Percentiles rank a stretch among this genome's conserved stretches.
Evolutionary conservation across 2,329 filamentous ascomycete genomes (phyloP).

Genomic region (Fusarium sp.): DNA sequence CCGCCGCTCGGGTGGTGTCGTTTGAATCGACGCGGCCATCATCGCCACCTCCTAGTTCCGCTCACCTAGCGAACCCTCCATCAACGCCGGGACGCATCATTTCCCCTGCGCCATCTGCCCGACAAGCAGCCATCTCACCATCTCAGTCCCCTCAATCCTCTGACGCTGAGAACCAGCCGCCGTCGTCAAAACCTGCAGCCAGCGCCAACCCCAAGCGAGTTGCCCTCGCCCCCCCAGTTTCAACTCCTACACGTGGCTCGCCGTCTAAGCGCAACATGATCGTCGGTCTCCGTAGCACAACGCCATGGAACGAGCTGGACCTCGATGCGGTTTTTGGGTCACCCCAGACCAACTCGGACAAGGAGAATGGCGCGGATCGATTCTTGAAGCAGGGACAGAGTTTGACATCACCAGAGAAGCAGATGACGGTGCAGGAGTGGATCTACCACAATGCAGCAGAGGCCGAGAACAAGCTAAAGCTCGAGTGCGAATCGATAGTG

Average conservation of each 20-base stretch:
- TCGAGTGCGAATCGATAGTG: slow-evolving; percentile 87
- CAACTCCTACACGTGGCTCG: slow-evolving; percentile 65
- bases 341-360: slow-evolving; percentile 56
- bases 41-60: slow-evolving; percentile 31
- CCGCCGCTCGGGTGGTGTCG: slow-evolving; percentile 27
- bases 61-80: slow-evolving; percentile 47
- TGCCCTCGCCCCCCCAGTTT: slow-evolving; percentile 58
- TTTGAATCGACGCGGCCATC: slow-evolving; percentile 37
- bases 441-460: slow-evolving; percentile 83
- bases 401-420: slow-evolving; percentile 81
- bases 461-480: slow-evolving; percentile 82
- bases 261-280: slow-evolving; percentile 73
- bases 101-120: slow-evolving; percentile 62
- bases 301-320: slow-evolving; percentile 80
- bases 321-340: slow-evolving; percentile 77
- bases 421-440: slow-evolving; percentile 96
- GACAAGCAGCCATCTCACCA: slow-evolving; percentile 68
- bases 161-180: slow-evolving; percentile 83
- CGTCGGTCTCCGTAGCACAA: slow-evolving; percentile 66
- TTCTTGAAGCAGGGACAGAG: slow-evolving; percentile 68
- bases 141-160: slow-evolving; percentile 81
- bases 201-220: slow-evolving; percentile 60
- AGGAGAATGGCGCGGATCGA: slow-evolving; percentile 64
- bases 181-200: slow-evolving; percentile 71
- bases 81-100: slow-evolving; percentile 57